Base-by-base conservation (phyloP, 108 stramenopile genomes). In the Nitzschia sp. region DNA sequence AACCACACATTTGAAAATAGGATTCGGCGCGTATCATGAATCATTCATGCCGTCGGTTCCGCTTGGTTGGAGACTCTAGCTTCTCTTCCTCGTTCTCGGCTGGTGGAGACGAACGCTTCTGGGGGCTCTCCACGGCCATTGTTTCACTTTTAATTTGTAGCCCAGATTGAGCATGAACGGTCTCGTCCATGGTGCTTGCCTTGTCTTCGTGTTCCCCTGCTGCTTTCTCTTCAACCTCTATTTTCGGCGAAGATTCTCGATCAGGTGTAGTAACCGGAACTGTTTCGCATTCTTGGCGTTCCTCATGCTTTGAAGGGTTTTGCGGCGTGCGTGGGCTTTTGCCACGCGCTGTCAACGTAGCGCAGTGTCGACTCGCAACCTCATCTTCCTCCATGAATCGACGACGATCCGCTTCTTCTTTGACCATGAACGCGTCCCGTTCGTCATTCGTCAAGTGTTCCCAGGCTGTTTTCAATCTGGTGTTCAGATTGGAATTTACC, bases 341-440 rank as follows among this genome's bases (percentile, higher is more conserved):
- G 46, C 75, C 80, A 57, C 92, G 46, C 1, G 93, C 86, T 16
- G 93, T 94, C 25, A 94, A 75, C 0, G 93, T 94, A 28, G 90
- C 90, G 71, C 93, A 94, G 62, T 94, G 93, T 38, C 93, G 85
- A 80, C 89, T 90, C 19, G 88, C 93, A 57, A 94, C 84, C 72
- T 94, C 93, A 62, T 94, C 93, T 38, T 94, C 93, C 32, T 80
- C 79, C 85, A 87, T 87, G 76, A 90, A 94, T 0, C 93, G 81
- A 36, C 78, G 75, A 15, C 93, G 77, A 66, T 94, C 93, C 9
- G 56, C 78, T 65, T 94, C 93, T 70, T 94, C 92, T 66, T 84
- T 78, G 47, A 73, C 58, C 72, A 87, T 58, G 54, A 80, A 93
- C 15, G 66, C 45, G 4, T 72, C 63, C 32, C 92, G 79, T 15